Percentiles rank a stretch among this genome's conserved stretches.
phyloP scores from a whole-genome alignment of 768 basidiomycete species.

The Astraeus odoratus region DNA sequence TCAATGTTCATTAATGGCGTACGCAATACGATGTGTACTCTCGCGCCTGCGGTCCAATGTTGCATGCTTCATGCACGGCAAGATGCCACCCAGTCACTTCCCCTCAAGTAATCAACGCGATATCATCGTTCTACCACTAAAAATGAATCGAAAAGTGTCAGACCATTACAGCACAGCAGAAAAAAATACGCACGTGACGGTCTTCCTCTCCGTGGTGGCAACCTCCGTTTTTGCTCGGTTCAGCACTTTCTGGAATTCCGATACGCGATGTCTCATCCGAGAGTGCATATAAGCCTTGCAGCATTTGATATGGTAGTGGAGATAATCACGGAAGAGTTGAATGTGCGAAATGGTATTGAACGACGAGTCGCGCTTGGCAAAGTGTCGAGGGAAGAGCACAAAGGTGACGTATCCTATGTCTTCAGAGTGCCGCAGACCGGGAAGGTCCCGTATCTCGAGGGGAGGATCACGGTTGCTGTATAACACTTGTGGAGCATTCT shows the following conservation, averaged over 20 bases:
- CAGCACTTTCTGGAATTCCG: constrained; percentile 92
- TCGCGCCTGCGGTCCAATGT: no score
- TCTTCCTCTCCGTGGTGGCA: constrained; percentile 78
- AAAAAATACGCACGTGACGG: constrained; percentile 59
- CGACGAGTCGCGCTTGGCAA: constrained; percentile 61
- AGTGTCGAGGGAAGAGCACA: constrained; percentile 96
- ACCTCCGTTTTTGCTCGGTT: constrained; percentile 95
- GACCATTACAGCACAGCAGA: background rate
- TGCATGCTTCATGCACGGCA: no score
- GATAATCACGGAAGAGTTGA: constrained; percentile 94
- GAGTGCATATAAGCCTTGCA: constrained; percentile 99
- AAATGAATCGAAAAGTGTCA: constrained; percentile 8
- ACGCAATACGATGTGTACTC: no score
- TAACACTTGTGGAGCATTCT: constrained; percentile 94
- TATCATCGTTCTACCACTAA: constrained; percentile 54
- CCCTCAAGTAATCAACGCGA: constrained; percentile 44
- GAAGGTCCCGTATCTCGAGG: constrained; percentile 86
- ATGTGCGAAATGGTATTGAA: constrained; percentile 86
- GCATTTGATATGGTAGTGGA: constrained; percentile 99
- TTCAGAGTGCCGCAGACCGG: constrained; percentile 74
- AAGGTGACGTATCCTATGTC: constrained; percentile 97
- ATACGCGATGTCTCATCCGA: constrained; percentile 87
- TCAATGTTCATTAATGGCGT: no score
- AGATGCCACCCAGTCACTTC: no score
- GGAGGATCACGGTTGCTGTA: constrained; percentile 95